Evolutionary conservation across 441 rosid species (phyloP), one percentile per base, ranked within the genome.

Genomic region (Flueggea neowawraea): DNA sequence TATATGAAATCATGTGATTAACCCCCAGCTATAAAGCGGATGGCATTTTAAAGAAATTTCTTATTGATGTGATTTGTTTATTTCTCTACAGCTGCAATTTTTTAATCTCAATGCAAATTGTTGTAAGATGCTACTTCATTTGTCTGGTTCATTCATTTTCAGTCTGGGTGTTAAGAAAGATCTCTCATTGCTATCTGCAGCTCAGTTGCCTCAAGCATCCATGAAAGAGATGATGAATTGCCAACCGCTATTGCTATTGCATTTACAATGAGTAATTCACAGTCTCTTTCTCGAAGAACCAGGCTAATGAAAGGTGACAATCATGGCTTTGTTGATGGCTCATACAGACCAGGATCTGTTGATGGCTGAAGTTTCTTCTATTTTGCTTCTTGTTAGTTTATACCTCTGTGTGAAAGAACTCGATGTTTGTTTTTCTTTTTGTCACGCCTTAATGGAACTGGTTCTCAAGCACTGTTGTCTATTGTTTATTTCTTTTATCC

Each of bases 281-380:
- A 84, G 57, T 85, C 98, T 63, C 77, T 88, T 31, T 95, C 99
- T 67, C 84, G 96, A 67, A 88, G 99, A 80, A 95, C 99, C 60
- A 89, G 91, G 70, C 75, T 77, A 70, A 79, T 85, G 71, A 89
- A 85, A 78, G 87, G 85, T 72, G 98, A 91, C 63, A 83, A 79
- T 78, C 78, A 78, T 65, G 89, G 96, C 64, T 65, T 73, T 64
- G 77, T 68, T 33, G 91, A 92, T 75, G 98, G 89, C 47, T 66
- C 28, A 75, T 82, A 80, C 59, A 83, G 68, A 82, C 66, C 83
- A 54, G 77, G 80, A 74, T 90, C 96, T 61, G 60, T 78, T 69
- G 97, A 87, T 65, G 96, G 86, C 44, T 66, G 54, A 39, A 68
- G 58, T 60, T 62, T 10, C 50, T 47, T 3, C 45, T 8, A 10